These are phyloP conservation scores for Sesbania bispinosa DNA, from an alignment of 306 rosid genomes.

Conservation along the genomic window DNA sequence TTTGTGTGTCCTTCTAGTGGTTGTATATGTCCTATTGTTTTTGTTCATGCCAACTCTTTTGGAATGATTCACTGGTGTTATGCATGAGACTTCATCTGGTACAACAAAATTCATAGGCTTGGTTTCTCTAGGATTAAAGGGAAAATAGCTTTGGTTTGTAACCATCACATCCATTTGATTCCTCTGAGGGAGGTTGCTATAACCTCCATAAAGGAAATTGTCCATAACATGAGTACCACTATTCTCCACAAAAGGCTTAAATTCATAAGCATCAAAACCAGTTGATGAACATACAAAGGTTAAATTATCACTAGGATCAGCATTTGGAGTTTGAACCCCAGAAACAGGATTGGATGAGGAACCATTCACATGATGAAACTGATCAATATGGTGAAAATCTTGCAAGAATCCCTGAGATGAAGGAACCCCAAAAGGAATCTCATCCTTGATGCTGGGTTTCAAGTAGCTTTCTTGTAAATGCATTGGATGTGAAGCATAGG, in stretches of 20 bases:
- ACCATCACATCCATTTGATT: constrained; percentile 40
- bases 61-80: constrained; percentile 41
- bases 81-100: constrained; percentile 68
- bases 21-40: constrained; percentile 20
- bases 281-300: constrained; percentile 18
- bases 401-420: constrained; percentile 48
- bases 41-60: constrained; percentile 34
- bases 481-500: constrained; percentile 26
- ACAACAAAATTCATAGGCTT: constrained; percentile 42
- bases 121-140: constrained; percentile 35
- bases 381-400: constrained; percentile 46
- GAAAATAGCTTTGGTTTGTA: constrained; percentile 28
- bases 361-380: constrained; percentile 32
- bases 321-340: constrained; percentile 33
- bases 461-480: constrained; percentile 22
- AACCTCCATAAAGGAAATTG: constrained; percentile 50
- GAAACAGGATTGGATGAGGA: constrained; percentile 23
- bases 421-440: constrained; percentile 37
- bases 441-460: constrained; percentile 36
- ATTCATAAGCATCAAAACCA: constrained; percentile 37
- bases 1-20: constrained; percentile 36
- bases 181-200: constrained; percentile 33
- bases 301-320: constrained; percentile 35
- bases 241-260: constrained; percentile 44
- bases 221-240: constrained; percentile 43